Percentiles rank a stretch among this genome's conserved stretches.
Evolutionary conservation across 371 early-diverging fungal genomes (phyloP).

Genomic region (Sporodiniella umbellata): DNA sequence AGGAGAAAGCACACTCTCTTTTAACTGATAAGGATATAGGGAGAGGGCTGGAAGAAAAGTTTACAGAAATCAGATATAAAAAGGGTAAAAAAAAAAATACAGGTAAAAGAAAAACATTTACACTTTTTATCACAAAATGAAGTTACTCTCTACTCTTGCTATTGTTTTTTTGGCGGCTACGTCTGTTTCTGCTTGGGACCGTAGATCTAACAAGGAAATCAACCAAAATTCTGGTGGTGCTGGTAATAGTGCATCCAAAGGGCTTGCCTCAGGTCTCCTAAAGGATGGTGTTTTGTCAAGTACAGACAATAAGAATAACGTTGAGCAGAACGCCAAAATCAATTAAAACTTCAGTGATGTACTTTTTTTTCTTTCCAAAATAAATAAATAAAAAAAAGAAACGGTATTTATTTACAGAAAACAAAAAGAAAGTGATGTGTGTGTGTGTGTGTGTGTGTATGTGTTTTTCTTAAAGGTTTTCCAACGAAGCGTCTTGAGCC

Average conservation of each 20-base stretch:
- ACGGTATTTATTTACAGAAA: neutral
- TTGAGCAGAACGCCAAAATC: neutral
- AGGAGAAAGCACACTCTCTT: too few relatives aligned
- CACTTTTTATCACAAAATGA: constrained; percentile 18
- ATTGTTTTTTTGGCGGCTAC: constrained; percentile 13
- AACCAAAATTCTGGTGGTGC: constrained; percentile 1
- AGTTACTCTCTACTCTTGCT: constrained; percentile 23
- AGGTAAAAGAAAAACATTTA: neutral
- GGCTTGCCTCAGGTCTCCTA: neutral
- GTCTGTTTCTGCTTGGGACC: constrained; percentile 17
- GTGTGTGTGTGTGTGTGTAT: too few relatives aligned
- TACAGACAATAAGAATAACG: neutral
- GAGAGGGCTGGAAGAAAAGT: too few relatives aligned
- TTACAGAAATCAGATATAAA: neutral
- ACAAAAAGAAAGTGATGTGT: neutral
- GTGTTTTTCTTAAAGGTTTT: too few relatives aligned
- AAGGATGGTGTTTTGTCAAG: neutral
- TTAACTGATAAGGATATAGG: too few relatives aligned
- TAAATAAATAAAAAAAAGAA: neutral
- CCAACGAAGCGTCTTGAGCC: constrained; percentile 5
- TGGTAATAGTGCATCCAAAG: neutral
- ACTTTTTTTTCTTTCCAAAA: neutral
- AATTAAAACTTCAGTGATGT: neutral
- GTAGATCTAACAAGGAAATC: neutral
- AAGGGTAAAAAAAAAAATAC: neutral